A percentile compares a stretch with the other conserved stretches of the same genome.
These are phyloP conservation scores for Paecilomyces sp. DNA, from an alignment of 2,329 filamentous ascomycete species.

Conservation along the genomic window DNA sequence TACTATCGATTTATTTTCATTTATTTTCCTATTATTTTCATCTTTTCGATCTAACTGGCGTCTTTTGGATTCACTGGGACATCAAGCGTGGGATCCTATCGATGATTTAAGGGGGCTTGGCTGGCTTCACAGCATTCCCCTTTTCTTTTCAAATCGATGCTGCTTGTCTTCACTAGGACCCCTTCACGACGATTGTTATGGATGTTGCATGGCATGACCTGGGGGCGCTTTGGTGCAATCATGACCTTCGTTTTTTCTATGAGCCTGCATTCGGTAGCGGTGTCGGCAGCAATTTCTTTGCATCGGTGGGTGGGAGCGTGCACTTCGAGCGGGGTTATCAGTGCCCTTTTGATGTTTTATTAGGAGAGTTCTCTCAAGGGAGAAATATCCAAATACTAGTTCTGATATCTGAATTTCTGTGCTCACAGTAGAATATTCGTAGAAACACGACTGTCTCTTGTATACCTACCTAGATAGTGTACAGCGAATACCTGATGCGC, in stretches of 20 bases:
- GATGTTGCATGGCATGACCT: background rate
- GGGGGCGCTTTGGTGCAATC: background rate
- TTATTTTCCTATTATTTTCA: too few species aligned
- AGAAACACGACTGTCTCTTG: background rate
- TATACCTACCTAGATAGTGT: too few species aligned
- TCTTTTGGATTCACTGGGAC: background rate
- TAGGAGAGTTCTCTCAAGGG: background rate
- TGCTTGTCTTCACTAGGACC: background rate
- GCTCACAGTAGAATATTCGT: background rate
- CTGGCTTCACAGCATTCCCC: background rate
- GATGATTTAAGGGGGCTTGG: background rate
- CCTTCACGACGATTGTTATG: background rate
- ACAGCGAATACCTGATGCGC: too few species aligned
- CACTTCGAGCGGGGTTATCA: background rate
- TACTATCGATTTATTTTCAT: background rate
- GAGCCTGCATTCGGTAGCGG: background rate
- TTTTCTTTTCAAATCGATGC: background rate
- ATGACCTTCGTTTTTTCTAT: background rate
- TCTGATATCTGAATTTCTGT: background rate
- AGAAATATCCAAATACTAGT: background rate
- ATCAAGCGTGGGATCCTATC: background rate
- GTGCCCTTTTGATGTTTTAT: background rate
- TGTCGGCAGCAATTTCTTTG: background rate
- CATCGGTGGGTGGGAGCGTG: background rate
- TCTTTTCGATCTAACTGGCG: background rate